Conservation (phyloP, 768 basidiomycete species). For the Termitomyces bulborhizus region DNA sequence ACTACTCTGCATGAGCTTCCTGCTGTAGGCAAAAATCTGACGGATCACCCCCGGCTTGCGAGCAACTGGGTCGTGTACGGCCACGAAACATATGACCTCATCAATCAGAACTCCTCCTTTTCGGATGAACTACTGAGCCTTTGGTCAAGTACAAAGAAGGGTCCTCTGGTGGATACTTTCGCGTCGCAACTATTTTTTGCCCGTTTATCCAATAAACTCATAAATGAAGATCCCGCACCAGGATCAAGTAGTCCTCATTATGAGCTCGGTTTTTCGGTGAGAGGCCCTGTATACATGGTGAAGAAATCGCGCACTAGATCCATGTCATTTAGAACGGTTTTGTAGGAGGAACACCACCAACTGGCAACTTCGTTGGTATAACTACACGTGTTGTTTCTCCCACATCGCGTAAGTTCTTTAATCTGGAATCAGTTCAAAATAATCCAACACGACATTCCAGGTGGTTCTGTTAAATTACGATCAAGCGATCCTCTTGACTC, state of each 20-base stretch:
- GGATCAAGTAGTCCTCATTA: slow-evolving; percentile 20
- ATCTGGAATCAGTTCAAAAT: background rate
- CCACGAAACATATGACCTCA: slow-evolving; percentile 11
- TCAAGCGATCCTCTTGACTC: slow-evolving; percentile 8
- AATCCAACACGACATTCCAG: background rate
- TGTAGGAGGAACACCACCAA: slow-evolving; percentile 5
- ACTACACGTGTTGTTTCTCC: slow-evolving; percentile 14
- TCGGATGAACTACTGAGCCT: slow-evolving; percentile 5
- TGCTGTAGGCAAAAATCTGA: slow-evolving; percentile 20
- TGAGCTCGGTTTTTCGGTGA: slow-evolving; percentile 16
- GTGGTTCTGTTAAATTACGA: slow-evolving; percentile 8
- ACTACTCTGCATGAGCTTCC: slow-evolving; percentile 16
- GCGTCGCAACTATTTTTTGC: slow-evolving; percentile 15
- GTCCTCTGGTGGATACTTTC: slow-evolving; percentile 18
- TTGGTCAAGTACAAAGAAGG: slow-evolving; percentile 19
- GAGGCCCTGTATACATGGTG: background rate
- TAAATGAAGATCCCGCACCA: slow-evolving; percentile 17
- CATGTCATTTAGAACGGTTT: slow-evolving; percentile 10
- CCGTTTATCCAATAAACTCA: slow-evolving; percentile 7
- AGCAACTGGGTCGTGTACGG: slow-evolving; percentile 18
- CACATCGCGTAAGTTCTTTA: slow-evolving; percentile 10
- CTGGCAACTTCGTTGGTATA: slow-evolving; percentile 11
- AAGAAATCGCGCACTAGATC: background rate
- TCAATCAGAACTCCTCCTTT: slow-evolving; percentile 16
- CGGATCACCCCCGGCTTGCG: slow-evolving; percentile 19